Percentiles rank a stretch among this genome's conserved stretches.
Evolutionary conservation across 108 stramenopile genomes (phyloP).

Genomic region (Schizochytrium sp.): DNA sequence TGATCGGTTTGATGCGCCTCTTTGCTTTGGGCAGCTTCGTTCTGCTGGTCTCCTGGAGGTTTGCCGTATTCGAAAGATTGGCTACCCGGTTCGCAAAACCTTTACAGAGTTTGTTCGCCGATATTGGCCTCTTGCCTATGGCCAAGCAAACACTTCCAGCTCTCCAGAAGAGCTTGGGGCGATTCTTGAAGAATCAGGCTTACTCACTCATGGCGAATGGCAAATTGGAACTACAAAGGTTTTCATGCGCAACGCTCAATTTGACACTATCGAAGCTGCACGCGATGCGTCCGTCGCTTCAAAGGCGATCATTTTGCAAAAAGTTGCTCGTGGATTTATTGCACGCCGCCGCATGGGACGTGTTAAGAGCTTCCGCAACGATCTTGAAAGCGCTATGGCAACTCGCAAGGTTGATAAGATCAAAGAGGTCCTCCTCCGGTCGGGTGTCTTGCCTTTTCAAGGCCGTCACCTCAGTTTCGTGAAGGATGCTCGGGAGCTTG

Average conservation of each 20-base stretch:
- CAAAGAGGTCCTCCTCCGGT: conserved; percentile 32
- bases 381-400: conserved; percentile 68
- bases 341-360: conserved; percentile 7
- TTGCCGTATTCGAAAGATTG: conserved; percentile 70
- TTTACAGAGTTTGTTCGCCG: conserved; percentile 75
- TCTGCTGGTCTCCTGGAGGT: conserved; percentile 91
- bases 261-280: conserved; percentile 70
- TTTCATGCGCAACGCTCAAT: conserved; percentile 76
- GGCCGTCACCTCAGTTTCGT: conserved; percentile 66
- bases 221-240: conserved; percentile 74
- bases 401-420: conserved; percentile 64
- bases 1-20: conserved; percentile 82
- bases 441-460: conserved; percentile 65
- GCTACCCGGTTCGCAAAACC: conserved; percentile 76
- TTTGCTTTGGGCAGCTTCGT: conserved; percentile 86
- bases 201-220: conserved; percentile 68
- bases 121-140: conserved; percentile 66
- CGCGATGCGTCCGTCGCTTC: conserved; percentile 69
- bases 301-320: conserved; percentile 62
- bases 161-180: conserved; percentile 69
- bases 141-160: background rate
- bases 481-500: conserved; percentile 67
- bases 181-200: conserved; percentile 61
- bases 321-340: conserved; percentile 59
- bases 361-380: conserved; percentile 63